A percentile compares a stretch with the other conserved stretches of the same genome.
phyloP scores from a whole-genome alignment of 495 filamentous ascomycete genomes.

The Clohesyomyces aquaticus region DNA sequence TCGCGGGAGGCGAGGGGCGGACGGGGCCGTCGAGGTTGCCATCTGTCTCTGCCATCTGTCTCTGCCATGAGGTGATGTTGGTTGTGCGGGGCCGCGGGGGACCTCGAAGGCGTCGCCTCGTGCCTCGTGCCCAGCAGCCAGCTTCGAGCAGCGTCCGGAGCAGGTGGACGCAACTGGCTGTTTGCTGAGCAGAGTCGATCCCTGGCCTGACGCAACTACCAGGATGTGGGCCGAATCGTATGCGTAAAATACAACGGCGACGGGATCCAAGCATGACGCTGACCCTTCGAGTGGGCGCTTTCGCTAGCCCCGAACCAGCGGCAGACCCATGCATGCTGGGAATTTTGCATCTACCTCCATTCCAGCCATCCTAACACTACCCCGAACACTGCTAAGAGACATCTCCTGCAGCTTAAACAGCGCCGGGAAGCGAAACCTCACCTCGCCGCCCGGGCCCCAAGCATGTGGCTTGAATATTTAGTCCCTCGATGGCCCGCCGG shows the following conservation, averaged over 20 bases:
- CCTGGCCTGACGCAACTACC: constrained; percentile 20
- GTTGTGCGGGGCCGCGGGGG: background rate
- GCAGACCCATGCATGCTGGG: constrained; percentile 18
- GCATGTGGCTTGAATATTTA: constrained; percentile 46
- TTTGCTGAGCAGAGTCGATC: constrained; percentile 20
- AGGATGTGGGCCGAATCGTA: constrained; percentile 34
- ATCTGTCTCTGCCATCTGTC: background rate
- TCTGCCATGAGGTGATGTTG: background rate
- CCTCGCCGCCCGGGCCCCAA: constrained; percentile 28
- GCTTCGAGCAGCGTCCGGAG: constrained; percentile 9
- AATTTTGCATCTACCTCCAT: constrained; percentile 41
- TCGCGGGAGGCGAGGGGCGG: background rate
- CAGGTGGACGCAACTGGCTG: constrained; percentile 6
- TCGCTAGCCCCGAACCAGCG: constrained; percentile 36
- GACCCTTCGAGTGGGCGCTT: constrained; percentile 19
- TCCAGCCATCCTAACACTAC: constrained; percentile 41
- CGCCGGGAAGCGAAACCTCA: constrained; percentile 37
- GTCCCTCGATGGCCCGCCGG: constrained; percentile 34
- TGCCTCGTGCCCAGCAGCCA: constrained; percentile 21
- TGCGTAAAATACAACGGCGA: constrained; percentile 17
- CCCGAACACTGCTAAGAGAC: constrained; percentile 42
- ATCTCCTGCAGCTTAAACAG: constrained; percentile 38
- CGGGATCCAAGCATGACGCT: constrained; percentile 39
- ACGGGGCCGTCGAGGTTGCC: background rate
- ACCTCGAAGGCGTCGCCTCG: background rate